A percentile compares a stretch with the other conserved stretches of the same genome.
These are phyloP conservation scores for Salix dunnii DNA, from an alignment of 345 rosid species.

Conservation along the genomic window DNA sequence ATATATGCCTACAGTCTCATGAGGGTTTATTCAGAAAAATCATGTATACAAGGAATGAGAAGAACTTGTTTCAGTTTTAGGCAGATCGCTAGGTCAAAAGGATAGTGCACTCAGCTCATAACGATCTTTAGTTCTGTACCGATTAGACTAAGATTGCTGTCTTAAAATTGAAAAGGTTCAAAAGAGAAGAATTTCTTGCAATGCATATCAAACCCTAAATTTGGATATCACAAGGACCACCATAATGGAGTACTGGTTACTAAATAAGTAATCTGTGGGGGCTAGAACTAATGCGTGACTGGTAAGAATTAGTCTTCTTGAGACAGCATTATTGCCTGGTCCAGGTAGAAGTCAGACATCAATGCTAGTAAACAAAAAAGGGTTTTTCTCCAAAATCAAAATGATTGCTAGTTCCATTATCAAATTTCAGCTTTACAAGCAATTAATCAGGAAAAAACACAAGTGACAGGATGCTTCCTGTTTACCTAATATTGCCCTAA, in stretches of 20 bases:
- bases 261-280: neutral
- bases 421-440: slow-evolving; percentile 3
- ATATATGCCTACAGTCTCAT: no score
- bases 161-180: neutral
- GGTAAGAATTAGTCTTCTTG: neutral
- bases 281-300: neutral
- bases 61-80: no score
- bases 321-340: neutral
- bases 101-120: neutral
- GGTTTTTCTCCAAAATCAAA: neutral
- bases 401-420: neutral
- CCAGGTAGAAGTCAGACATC: neutral
- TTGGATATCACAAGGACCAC: neutral
- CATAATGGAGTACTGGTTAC: neutral
- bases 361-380: neutral
- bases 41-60: no score
- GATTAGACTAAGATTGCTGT: neutral
- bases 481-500: neutral
- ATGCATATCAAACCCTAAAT: neutral
- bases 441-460: neutral
- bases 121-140: neutral
- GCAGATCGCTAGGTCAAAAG: neutral
- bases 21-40: no score
- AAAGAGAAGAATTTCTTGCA: neutral
- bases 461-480: neutral